Conservation (phyloP, 805 yeast species). For the Spathaspora passalidarum region DNA sequence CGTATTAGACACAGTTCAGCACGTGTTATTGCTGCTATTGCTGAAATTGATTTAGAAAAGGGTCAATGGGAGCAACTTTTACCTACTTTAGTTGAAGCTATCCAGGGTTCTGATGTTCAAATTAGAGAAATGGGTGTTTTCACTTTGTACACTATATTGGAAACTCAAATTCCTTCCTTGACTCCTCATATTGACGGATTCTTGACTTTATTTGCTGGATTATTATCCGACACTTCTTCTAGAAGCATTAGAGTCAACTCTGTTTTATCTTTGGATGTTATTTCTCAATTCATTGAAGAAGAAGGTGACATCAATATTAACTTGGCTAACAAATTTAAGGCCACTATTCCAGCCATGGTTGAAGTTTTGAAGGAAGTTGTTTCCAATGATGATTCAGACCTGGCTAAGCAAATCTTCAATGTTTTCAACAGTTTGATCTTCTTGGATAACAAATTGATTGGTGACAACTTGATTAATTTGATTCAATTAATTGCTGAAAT, state of each 20-base stretch:
- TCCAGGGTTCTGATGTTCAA: slow-evolving; percentile 46
- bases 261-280: slow-evolving; percentile 72
- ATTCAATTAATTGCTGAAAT: slow-evolving; percentile 74
- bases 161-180: slow-evolving; percentile 60
- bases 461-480: slow-evolving; percentile 67
- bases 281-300: slow-evolving; percentile 66
- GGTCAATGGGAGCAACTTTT: slow-evolving; percentile 74
- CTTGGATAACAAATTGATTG: slow-evolving; percentile 74
- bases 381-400: slow-evolving; percentile 64
- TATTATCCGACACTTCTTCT: slow-evolving; percentile 61
- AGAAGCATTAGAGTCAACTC: slow-evolving; percentile 78
- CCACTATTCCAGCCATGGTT: slow-evolving; percentile 76
- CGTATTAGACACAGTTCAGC: slow-evolving; percentile 85
- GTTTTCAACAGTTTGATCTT: slow-evolving; percentile 77
- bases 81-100: slow-evolving; percentile 65
- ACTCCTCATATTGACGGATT: slow-evolving; percentile 61
- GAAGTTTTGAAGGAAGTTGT: slow-evolving; percentile 75
- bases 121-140: slow-evolving; percentile 82
- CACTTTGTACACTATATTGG: slow-evolving; percentile 74
- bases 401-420: slow-evolving; percentile 74
- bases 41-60: slow-evolving; percentile 64
- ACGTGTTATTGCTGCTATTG: slow-evolving; percentile 85
- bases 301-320: slow-evolving; percentile 44
- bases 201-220: slow-evolving; percentile 64
- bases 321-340: slow-evolving; percentile 53